phyloP scores from a whole-genome alignment of 805 yeast species.

The Kurtzmaniella cleridarum region DNA sequence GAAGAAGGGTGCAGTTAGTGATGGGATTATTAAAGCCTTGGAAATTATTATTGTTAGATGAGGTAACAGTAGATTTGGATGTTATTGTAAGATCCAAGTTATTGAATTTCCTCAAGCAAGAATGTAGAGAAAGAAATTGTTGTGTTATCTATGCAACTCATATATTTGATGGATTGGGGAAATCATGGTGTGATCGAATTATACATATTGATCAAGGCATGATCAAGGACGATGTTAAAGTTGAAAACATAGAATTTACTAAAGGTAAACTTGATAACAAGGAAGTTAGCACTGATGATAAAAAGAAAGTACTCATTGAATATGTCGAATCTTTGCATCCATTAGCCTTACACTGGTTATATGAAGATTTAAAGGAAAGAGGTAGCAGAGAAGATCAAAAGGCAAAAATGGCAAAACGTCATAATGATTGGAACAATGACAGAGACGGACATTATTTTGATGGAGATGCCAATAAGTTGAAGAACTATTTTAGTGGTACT shows the following conservation, averaged over 20 bases:
- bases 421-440: slow-evolving; percentile 52
- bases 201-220: slow-evolving; percentile 73
- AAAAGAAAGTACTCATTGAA: slow-evolving; percentile 27
- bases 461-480: slow-evolving; percentile 39
- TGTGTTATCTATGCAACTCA: slow-evolving; percentile 92
- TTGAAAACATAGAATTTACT: slow-evolving; percentile 24
- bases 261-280: slow-evolving; percentile 15
- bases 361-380: slow-evolving; percentile 44
- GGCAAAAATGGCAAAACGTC: slow-evolving; percentile 33
- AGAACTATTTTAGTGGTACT: slow-evolving; percentile 48
- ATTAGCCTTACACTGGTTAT: slow-evolving; percentile 64
- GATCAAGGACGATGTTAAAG: slow-evolving; percentile 32
- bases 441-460: slow-evolving; percentile 37
- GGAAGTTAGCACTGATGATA: slow-evolving; percentile 8
- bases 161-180: slow-evolving; percentile 88
- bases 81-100: slow-evolving; percentile 81
- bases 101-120: slow-evolving; percentile 64
- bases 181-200: slow-evolving; percentile 77
- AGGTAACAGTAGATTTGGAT: slow-evolving; percentile 94
- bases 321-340: slow-evolving; percentile 61
- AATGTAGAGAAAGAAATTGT: slow-evolving; percentile 63
- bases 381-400: slow-evolving; percentile 50
- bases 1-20: slow-evolving; percentile 87
- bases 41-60: slow-evolving; percentile 83
- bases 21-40: slow-evolving; percentile 94